Percentiles rank a stretch among this genome's conserved stretches.
These are phyloP conservation scores for Trichoderma atroviride DNA, from an alignment of 2,329 filamentous ascomycete species.

Conservation along the genomic window DNA sequence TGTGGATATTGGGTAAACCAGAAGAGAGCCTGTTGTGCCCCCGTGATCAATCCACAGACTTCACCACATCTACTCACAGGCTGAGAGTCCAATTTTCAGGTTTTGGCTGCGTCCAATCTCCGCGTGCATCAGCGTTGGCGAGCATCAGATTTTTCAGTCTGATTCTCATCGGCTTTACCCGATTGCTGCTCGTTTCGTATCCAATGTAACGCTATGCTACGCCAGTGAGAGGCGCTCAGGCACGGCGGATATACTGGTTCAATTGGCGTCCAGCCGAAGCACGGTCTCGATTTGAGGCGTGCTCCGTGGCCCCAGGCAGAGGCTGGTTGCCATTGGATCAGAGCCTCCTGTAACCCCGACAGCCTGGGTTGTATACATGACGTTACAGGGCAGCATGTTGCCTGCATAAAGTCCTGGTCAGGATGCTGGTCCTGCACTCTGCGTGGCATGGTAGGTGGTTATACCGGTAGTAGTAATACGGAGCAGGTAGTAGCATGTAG, in stretches of 20 bases:
- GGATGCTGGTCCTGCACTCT: neutral
- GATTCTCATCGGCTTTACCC: neutral
- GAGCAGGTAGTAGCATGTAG: too few species aligned
- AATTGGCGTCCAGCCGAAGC: neutral
- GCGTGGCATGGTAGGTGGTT: neutral
- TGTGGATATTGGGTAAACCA: neutral
- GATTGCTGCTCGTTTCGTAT: neutral
- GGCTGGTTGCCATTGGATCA: neutral
- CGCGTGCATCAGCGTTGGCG: neutral
- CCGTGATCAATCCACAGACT: neutral
- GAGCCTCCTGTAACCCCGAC: neutral
- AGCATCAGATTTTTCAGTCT: neutral
- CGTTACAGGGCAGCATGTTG: slow-evolving; percentile 6
- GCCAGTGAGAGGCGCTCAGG: neutral
- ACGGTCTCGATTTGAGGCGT: neutral
- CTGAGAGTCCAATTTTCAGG: neutral
- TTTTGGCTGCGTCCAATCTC: neutral
- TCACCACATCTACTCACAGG: neutral
- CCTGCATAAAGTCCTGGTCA: slow-evolving; percentile 7
- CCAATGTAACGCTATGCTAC: neutral
- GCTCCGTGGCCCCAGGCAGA: neutral
- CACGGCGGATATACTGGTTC: neutral
- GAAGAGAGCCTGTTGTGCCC: neutral
- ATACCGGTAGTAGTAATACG: neutral
- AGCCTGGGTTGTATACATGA: neutral